Evolutionary conservation across 352 stramenopile genomes (phyloP), one percentile per base, ranked within the genome.

Genomic region (Phytophthora pluvialis): DNA sequence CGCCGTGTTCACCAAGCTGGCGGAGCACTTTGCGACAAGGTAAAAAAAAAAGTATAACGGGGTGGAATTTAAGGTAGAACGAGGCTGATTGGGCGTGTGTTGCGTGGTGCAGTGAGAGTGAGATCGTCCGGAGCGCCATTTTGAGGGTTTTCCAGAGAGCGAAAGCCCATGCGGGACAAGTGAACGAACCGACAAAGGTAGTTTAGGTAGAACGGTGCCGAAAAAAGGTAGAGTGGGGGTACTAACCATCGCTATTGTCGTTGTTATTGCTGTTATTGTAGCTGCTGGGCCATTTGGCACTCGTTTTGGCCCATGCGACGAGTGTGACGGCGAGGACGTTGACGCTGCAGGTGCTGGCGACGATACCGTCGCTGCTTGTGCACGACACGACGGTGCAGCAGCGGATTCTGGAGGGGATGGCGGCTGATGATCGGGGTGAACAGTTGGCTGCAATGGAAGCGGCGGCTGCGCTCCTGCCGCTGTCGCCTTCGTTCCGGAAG

Each of bases 21-120:
- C 72, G 7, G 80, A 89, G 40, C 75, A 88, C 45, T 89, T 81
- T 59, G 56, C 72, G 11, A 28, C 66, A 31, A 83, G 66, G 80
- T 87, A 73, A 32, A 40, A 13, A 28, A 44, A 35, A 15, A 42
- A 36, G 40, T 64, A 64, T 32, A 60, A 59, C n/a, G 13, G 21
- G 6, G 11, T 36, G n/a, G 32, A 5, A 16, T 11, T 43, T 32
- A 9, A 45, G 9, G 47, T 52, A 52, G 47, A 64, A 45, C 5
- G n/a, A 44, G 10, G 28, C 46, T 36, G 13, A 59, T 26, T 60
- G 28, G 10, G 35, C 32, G 11, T 51, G 35, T 28, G n/a, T 32
- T 53, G 12, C 4, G n/a, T 44, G 13, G 26, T 57, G 15, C 45
- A 86, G 80, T 67, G 66, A 80, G 1, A 82, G 63, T 21, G 53